Evolutionary conservation across 169 alveolate genomes (phyloP).

Genomic region (Plasmodium falciparum): DNA sequence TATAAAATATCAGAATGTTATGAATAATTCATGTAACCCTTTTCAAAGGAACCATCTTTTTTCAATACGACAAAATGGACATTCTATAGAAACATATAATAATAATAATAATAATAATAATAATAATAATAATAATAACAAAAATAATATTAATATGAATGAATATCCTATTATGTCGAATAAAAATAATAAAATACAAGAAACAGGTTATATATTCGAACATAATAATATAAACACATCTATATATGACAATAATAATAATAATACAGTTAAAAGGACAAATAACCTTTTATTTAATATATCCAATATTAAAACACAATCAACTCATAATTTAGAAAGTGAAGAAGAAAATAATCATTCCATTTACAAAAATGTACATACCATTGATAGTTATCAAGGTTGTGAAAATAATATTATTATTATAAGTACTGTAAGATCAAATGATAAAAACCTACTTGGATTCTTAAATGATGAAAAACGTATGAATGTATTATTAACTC

Average conservation of each 20-base stretch:
- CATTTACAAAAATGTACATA: constrained; percentile 46
- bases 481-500: constrained; percentile 62
- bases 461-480: constrained; percentile 71
- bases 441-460: constrained; percentile 44
- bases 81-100: neutral
- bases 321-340: neutral
- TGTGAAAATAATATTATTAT: constrained; percentile 67
- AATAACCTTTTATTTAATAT: neutral
- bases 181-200: neutral
- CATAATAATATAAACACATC: neutral
- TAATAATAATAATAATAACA: no score
- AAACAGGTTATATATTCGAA: neutral
- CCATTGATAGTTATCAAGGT: constrained; percentile 75
- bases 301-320: neutral
- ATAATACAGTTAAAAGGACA: neutral
- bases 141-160: no score
- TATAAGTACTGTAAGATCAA: constrained; percentile 72
- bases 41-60: neutral
- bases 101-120: neutral
- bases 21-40: constrained; percentile 2
- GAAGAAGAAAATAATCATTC: neutral
- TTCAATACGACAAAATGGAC: neutral
- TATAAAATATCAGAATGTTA: neutral
- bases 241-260: neutral
- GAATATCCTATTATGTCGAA: no score